Base-by-base conservation (phyloP, 352 stramenopile genomes). In the Phytophthora rubi region DNA sequence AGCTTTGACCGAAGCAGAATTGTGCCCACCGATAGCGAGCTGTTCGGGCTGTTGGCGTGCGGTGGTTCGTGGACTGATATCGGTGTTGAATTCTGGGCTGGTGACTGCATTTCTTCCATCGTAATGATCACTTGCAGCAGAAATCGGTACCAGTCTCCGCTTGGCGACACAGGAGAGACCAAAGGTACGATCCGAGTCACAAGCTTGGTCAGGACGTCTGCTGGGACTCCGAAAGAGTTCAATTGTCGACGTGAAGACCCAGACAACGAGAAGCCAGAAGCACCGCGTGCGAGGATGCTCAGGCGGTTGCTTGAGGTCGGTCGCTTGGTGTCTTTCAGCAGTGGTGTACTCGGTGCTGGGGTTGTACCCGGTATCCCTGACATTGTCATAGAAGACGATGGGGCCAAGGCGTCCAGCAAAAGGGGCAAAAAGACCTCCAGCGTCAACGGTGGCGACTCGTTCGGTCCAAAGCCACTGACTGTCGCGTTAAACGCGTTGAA, bases 401-500 rank as follows among this genome's bases (percentile, higher is more conserved):
- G 39, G 28, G 35, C 9, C 26, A 74, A n/a, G 30, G 49, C n/a
- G 15, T 49, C 56, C 4, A 71, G n/a, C 26, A 81, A 75, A 10
- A 87, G 70, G 2, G 81, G 65, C 3, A 82, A 21, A 56, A 81
- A 83, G 1, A 75, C 44, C 15, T 77, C 65, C 28, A 85, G 63
- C 44, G 62, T 63, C 39, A 85, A 49, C 16, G 65, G 62, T 26
- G 75, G 70, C 4, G 69, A 71, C 16, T 32, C 9, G 4, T 63
- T 53, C 6, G 33, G 9, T 23, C 35, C 55, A 13, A 4, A 26
- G 6, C 18, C 33, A n/a, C 15, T 6, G 16, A 70, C 18, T 3
- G 44, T 58, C 1, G 18, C 18, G 35, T 88, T 90, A 55, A 88
- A 77, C 10, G 71, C 60, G 26, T 75, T 89, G 53, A 84, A 88